Base-by-base conservation (phyloP, 257 asterid species). In the Petunia axillaris region DNA sequence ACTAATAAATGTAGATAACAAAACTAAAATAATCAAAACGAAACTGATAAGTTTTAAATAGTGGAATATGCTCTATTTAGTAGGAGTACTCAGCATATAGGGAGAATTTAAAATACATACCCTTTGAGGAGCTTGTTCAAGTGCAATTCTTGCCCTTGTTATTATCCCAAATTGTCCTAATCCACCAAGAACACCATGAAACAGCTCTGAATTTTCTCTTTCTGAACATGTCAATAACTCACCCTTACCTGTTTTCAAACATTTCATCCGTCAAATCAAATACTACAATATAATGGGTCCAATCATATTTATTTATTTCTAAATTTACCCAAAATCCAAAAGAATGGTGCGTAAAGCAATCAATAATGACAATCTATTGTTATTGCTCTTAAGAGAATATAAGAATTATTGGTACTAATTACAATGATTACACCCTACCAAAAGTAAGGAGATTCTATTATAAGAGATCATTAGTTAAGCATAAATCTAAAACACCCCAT, bases 101-200 rank as follows among this genome's bases (percentile, higher is more conserved):
- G 13, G n/a, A 50, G 44, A 59, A 46, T 9, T 53, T 6, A 7
- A 16, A 8, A 44, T 80, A 44, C 10, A 78, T 88, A 93, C 98
- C 92, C 84, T 90, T 52, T 86, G 89, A 11, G 98, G 98, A 58
- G 98, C 90, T 78, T 75, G 88, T 87, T 93, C 95, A 57, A 93
- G 94, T 64, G 93, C 93, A 75, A 93, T 89, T 86, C 97, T 88
- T 1, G 98, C 98, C 71, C 94, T 86, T 0, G 97, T 93, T 76
- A 93, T 93, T 65, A 93, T 90, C 64, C 98, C 98, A 66, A 93
- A 93, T 78, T 93, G 98, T 38, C 98, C 98, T 54, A 91, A 79
- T 50, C 98, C 98, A 39, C 98, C 98, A 65, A 93, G 98, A 80
- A 87, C 95, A 63, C 87, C 92, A 59, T 93, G 87, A 82, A 85